Evolutionary conservation across 1,284 basidiomycete genomes (phyloP), one percentile per base, ranked within the genome.

Genomic region (Tilletia walkeri): DNA sequence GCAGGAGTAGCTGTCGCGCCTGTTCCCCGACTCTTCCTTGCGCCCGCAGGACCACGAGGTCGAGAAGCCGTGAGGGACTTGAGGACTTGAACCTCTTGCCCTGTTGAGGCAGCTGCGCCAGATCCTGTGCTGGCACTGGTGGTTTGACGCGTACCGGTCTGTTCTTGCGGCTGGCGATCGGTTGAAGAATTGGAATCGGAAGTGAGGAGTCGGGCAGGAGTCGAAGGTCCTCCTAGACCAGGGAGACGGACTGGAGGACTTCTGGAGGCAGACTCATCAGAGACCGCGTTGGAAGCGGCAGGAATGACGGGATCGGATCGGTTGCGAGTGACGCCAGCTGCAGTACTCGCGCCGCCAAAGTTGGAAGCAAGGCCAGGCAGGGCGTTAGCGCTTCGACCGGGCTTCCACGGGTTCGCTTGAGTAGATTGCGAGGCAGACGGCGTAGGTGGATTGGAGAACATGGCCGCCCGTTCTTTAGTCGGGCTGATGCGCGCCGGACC

Each of bases 311-410:
- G 41, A 3, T 45, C 41, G 41, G 41, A 45, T 45, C 41, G 41
- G 14, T 45, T 45, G 1, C 41, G 41, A 7, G 24, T 30, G 24
- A 45, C 6, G 41, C 14, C 67, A 39, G 71, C 53, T n/a, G 53
- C 20, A 3, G 67, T 45, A 16, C 18, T 39, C 48, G 71, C 70
- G 38, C 73, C 72, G 67, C 41, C 14, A 14, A 45, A 45, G 14
- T 45, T 45, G 41, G 41, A 45, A 45, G 68, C 70, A 20, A 77
- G 67, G 18, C 76, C 76, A 9, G 76, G 74, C 3, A 77, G 70
- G n/a, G 74, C 74, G 39, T 75, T 73, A 41, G 74, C 76, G 39
- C 69, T 71, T 67, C 75, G 75, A 68, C 69, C 75, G 2, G 76
- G 76, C n/a, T 72, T 71, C 74, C 76, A 73, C 1, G 63, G 39